These are phyloP conservation scores for Rhizomucor miehei DNA, from an alignment of 371 early-diverging fungal genomes.

Conservation along the genomic window DNA sequence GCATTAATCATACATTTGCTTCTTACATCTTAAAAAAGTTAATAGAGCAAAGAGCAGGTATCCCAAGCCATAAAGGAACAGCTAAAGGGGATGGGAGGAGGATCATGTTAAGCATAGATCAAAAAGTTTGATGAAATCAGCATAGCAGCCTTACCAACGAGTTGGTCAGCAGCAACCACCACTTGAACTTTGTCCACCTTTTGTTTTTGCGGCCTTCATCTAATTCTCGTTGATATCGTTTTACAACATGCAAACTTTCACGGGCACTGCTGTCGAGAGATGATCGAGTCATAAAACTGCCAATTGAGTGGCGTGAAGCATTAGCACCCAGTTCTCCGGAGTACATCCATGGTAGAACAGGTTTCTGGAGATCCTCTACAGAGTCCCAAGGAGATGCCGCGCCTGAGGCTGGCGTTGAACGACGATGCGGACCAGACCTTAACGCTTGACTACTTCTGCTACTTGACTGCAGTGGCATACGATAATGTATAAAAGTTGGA, in stretches of 20 bases:
- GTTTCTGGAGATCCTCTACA: neutral
- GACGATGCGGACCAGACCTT: no score
- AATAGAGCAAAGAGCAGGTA: constrained; percentile 27
- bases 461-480: no score
- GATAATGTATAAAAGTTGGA: no score
- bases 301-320: no score
- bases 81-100: constrained; percentile 16
- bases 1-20: constrained; percentile 13
- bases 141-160: neutral
- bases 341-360: neutral
- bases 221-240: neutral
- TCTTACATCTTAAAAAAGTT: constrained; percentile 44
- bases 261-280: neutral
- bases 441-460: no score
- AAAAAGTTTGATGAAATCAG: neutral
- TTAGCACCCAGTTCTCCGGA: neutral
- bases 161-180: neutral
- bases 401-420: no score
- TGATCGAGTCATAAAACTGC: neutral
- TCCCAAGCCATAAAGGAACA: constrained; percentile 43
- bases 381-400: neutral
- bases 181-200: neutral
- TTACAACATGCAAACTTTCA: neutral
- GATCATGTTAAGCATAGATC: neutral
- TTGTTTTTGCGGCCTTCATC: constrained; percentile 2